Evolutionary conservation across 768 basidiomycete species (phyloP).

Genomic region (Boletus speciosus): DNA sequence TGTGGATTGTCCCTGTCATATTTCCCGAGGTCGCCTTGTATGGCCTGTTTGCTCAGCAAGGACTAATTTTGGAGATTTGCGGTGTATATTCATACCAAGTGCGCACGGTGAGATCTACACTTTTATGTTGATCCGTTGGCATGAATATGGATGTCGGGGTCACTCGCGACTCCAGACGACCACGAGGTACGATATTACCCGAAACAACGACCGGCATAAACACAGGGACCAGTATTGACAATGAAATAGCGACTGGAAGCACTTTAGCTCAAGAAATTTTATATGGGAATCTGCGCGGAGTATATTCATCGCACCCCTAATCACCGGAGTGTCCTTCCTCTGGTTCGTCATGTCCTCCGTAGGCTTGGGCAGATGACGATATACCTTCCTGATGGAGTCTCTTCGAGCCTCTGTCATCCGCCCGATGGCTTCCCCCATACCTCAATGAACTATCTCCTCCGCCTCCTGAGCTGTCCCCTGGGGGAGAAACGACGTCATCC

Average conservation of each 20-base stretch:
- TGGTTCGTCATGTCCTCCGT: slow-evolving; percentile 29
- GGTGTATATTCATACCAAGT: background rate
- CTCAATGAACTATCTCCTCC: slow-evolving; percentile 28
- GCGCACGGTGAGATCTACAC: slow-evolving; percentile 27
- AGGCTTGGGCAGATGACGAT: slow-evolving; percentile 23
- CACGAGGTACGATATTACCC: slow-evolving; percentile 21
- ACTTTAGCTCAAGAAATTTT: slow-evolving; percentile 34
- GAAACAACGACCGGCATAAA: slow-evolving; percentile 17
- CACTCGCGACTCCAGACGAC: slow-evolving; percentile 9
- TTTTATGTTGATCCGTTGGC: slow-evolving; percentile 25
- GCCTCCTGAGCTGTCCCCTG: slow-evolving; percentile 26
- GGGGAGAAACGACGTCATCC: slow-evolving; percentile 41
- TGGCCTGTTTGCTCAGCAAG: slow-evolving; percentile 7
- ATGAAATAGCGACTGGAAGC: slow-evolving; percentile 15
- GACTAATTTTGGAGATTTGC: slow-evolving; percentile 24
- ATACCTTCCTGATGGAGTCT: slow-evolving; percentile 52
- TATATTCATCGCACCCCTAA: slow-evolving; percentile 29
- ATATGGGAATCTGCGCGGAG: slow-evolving; percentile 25
- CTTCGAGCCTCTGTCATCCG: slow-evolving; percentile 55
- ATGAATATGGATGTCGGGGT: slow-evolving; percentile 11
- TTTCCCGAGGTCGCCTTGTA: slow-evolving; percentile 24
- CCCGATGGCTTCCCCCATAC: slow-evolving; percentile 37
- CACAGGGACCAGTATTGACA: slow-evolving; percentile 16
- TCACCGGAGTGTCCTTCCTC: slow-evolving; percentile 32
- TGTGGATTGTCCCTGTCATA: slow-evolving; percentile 10